These are phyloP conservation scores for Hanseniaspora thailandica DNA, from an alignment of 805 yeast species.

Conservation along the genomic window DNA sequence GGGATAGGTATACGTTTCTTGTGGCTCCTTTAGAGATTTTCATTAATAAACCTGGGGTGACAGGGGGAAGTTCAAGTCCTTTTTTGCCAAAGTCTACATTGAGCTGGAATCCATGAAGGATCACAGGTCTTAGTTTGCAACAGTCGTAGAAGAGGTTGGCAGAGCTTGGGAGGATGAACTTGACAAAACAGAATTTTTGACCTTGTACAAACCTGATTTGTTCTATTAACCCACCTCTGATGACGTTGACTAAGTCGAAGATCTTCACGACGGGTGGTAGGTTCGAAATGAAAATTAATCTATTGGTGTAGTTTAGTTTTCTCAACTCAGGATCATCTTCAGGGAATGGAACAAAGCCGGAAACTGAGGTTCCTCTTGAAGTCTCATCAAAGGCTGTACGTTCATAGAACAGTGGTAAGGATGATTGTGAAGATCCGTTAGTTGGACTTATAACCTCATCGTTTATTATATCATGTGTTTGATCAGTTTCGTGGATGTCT, in stretches of 20 bases:
- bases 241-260: constrained; percentile 65
- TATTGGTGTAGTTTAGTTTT: constrained; percentile 29
- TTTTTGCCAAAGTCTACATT: constrained; percentile 54
- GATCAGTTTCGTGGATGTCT: neutral
- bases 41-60: constrained; percentile 41
- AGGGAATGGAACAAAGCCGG: neutral
- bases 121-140: constrained; percentile 43
- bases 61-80: constrained; percentile 51
- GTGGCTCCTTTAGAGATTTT: constrained; percentile 68
- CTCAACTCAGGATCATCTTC: neutral
- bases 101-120: constrained; percentile 49
- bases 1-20: constrained; percentile 64
- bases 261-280: constrained; percentile 51
- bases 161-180: constrained; percentile 51
- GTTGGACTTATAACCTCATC: neutral
- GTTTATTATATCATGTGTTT: neutral
- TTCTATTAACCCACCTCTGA: constrained; percentile 68
- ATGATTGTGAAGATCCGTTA: neutral
- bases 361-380: neutral
- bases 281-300: constrained; percentile 61
- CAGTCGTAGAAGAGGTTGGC: constrained; percentile 56
- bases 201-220: constrained; percentile 40
- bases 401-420: neutral
- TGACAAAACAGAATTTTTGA: constrained; percentile 53
- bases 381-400: neutral